Conservation (phyloP, 257 asterid genomes). For the Rhazya stricta region DNA sequence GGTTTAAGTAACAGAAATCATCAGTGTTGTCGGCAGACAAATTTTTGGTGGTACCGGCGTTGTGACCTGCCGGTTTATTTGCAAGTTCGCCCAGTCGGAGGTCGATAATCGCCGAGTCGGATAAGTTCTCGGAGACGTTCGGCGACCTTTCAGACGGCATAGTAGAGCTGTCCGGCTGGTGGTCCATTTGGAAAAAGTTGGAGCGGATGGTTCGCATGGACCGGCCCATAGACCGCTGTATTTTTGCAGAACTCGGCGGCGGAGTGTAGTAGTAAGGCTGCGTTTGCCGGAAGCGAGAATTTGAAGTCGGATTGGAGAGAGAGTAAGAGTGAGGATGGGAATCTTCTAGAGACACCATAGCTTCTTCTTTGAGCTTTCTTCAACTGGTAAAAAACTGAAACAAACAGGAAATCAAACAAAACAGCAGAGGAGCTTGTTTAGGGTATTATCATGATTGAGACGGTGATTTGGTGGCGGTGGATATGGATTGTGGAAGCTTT, state of each 20-base stretch:
- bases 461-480: neutral
- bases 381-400: neutral
- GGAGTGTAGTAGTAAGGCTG: conserved; percentile 36
- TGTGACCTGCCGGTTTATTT: conserved; percentile 27
- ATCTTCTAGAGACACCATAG: conserved; percentile 37
- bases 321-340: conserved; percentile 19
- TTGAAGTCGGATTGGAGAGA: conserved; percentile 10
- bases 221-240: conserved; percentile 37
- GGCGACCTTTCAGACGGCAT: conserved; percentile 18
- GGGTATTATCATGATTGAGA: neutral
- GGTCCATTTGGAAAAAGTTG: conserved; percentile 43
- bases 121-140: conserved; percentile 42
- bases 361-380: neutral
- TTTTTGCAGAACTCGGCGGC: conserved; percentile 21
- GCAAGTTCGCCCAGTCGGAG: conserved; percentile 70
- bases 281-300: conserved; percentile 16
- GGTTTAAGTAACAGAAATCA: conserved; percentile 34
- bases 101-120: conserved; percentile 66
- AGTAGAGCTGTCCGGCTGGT: conserved; percentile 19
- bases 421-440: neutral
- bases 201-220: conserved; percentile 59
- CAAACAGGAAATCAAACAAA: neutral
- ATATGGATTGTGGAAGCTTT: neutral
- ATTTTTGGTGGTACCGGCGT: conserved; percentile 16
- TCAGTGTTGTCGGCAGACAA: conserved; percentile 34